phyloP scores from a whole-genome alignment of 2,329 filamentous ascomycete species.

The Stemphylium lycopersici region DNA sequence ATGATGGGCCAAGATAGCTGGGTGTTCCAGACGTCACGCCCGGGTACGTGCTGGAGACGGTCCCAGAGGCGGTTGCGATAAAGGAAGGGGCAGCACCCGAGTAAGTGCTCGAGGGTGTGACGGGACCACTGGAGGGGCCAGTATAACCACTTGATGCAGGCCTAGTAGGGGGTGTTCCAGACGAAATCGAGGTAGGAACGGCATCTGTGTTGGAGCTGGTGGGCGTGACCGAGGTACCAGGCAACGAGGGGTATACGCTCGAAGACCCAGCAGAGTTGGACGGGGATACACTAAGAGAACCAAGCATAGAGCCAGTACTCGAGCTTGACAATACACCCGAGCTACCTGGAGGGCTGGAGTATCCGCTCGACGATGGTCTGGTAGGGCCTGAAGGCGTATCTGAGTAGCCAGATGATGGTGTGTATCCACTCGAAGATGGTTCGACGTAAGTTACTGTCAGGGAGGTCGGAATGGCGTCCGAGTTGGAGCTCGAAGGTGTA shows the following conservation, averaged over 20 bases:
- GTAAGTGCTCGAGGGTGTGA: not conserved
- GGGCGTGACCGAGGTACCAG: not conserved
- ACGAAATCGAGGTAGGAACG: not conserved
- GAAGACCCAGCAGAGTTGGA: not conserved
- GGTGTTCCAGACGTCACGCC: constrained; percentile 17
- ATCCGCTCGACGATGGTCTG: too few species aligned
- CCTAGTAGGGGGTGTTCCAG: not conserved
- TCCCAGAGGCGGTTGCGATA: constrained; percentile 4
- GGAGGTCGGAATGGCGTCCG: not conserved
- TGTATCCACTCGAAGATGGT: not conserved
- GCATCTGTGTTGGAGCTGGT: not conserved
- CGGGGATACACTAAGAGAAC: not conserved
- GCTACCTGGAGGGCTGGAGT: too few species aligned
- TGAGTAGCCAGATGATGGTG: too few species aligned
- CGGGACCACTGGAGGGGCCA: not conserved
- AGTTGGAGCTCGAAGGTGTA: not conserved
- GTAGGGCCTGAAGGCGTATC: too few species aligned
- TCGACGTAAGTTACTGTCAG: not conserved
- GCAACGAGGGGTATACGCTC: not conserved
- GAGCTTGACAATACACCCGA: too few species aligned
- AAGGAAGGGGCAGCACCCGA: not conserved
- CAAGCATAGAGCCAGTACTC: not conserved
- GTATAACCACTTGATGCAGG: constrained; percentile 1
- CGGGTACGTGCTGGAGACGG: constrained; percentile 13
- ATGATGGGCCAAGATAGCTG: constrained; percentile 9